Evolutionary conservation across 2,329 filamentous ascomycete species (phyloP).

Genomic region (Fusarium longipes): DNA sequence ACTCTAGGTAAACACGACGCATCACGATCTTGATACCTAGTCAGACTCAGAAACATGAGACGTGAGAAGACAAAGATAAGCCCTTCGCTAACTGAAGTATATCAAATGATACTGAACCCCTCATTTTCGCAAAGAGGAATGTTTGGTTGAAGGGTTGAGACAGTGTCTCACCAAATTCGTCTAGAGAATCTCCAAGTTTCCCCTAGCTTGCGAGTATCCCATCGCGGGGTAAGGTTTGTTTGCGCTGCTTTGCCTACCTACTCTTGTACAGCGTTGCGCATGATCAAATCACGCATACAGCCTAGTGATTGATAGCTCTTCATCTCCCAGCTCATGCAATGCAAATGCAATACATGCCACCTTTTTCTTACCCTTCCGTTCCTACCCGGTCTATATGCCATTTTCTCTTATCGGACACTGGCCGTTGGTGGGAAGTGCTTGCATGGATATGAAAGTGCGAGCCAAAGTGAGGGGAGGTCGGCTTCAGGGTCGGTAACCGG

Average conservation of each 20-base stretch:
- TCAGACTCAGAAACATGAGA: neutral
- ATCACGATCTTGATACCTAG: neutral
- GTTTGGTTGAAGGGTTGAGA: neutral
- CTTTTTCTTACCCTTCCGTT: slow-evolving; percentile 23
- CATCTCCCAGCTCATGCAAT: slow-evolving; percentile 2
- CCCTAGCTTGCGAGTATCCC: slow-evolving; percentile 10
- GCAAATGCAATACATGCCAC: slow-evolving; percentile 10
- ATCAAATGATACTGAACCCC: neutral
- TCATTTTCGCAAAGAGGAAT: slow-evolving; percentile 2
- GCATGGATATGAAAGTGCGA: slow-evolving; percentile 14
- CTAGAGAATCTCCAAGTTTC: neutral
- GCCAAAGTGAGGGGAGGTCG: slow-evolving; percentile 19
- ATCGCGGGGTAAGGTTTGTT: slow-evolving; percentile 5
- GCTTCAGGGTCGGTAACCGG: slow-evolving; percentile 18
- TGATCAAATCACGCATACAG: slow-evolving; percentile 31
- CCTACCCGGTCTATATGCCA: slow-evolving; percentile 11
- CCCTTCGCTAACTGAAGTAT: neutral
- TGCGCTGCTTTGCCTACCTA: slow-evolving; percentile 8
- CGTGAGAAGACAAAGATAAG: neutral
- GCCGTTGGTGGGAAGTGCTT: slow-evolving; percentile 33
- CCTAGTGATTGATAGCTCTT: neutral
- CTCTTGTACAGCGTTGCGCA: slow-evolving; percentile 11
- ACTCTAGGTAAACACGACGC: too few relatives aligned
- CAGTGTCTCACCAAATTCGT: neutral
- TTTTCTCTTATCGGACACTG: slow-evolving; percentile 19